A percentile compares a stretch with the other conserved stretches of the same genome.
Evolutionary conservation across 108 stramenopile species (phyloP).

Genomic region (Cyclotella sp.): DNA sequence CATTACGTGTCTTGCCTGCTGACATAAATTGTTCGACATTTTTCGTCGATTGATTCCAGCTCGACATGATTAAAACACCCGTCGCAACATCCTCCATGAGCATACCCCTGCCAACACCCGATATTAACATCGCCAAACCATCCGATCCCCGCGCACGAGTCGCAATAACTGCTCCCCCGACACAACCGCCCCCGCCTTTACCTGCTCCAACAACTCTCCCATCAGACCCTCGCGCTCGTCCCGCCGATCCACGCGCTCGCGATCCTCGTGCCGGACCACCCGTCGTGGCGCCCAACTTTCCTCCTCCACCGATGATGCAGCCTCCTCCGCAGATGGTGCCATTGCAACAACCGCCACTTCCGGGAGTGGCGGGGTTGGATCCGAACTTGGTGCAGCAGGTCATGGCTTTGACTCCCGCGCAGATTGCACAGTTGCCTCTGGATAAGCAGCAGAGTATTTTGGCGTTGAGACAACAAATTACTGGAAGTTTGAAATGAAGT

Average conservation of each 20-base stretch:
- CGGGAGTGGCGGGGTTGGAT: slow-evolving; percentile 69
- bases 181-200: slow-evolving; percentile 34
- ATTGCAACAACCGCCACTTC: slow-evolving; percentile 33
- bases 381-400: slow-evolving; percentile 87
- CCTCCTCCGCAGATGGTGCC: slow-evolving; percentile 46
- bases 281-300: slow-evolving; percentile 31
- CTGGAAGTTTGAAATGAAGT: slow-evolving; percentile 23
- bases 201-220: slow-evolving; percentile 33
- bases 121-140: slow-evolving; percentile 35
- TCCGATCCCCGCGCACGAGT: slow-evolving; percentile 56
- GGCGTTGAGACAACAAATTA: slow-evolving; percentile 85
- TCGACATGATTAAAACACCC: slow-evolving; percentile 92
- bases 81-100: slow-evolving; percentile 50
- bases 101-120: slow-evolving; percentile 31
- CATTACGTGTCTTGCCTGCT: neutral
- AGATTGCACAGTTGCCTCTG: slow-evolving; percentile 85
- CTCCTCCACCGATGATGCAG: slow-evolving; percentile 38
- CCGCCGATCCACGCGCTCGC: slow-evolving; percentile 47
- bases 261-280: slow-evolving; percentile 47
- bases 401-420: slow-evolving; percentile 82
- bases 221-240: slow-evolving; percentile 61
- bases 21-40: neutral
- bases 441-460: slow-evolving; percentile 91
- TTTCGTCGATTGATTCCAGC: slow-evolving; percentile 51
- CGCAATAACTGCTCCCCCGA: slow-evolving; percentile 7